Evolutionary conservation across 2,329 filamentous ascomycete species (phyloP), one percentile per base, ranked within the genome.

Genomic region (Pseudophaeomoniella oleicola): DNA sequence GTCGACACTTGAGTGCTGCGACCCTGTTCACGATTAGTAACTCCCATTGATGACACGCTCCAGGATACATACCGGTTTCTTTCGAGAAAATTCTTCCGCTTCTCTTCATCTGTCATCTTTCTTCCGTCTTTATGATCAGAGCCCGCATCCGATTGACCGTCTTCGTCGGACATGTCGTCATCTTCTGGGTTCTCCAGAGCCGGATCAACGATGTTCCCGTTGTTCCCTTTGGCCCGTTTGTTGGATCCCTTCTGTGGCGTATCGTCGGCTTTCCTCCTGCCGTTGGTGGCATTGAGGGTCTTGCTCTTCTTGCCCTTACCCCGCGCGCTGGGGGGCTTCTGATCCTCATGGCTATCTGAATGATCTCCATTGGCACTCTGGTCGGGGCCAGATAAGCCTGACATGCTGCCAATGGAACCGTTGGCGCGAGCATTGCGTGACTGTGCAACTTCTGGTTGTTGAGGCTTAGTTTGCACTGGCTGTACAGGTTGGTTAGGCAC

Each of bases 21-120:
- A 98, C 86, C 54, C 90, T 94, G 45, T 15, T 16, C 18, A 18
- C 30, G 16, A 40, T 60, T 44, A 62, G 54, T 33, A 37, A 19
- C 10, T 30, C 18, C 10, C 27, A 36, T 14, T 11, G 6, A 3
- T 17, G 5, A 34, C 5, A 19, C 34, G 30, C 12, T 31, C 6
- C 31, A 37, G 13, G 9, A 17, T 34, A 63, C 75, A 50, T 75
- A 93, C 88, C 88, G 78, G 58, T 98, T 98, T 17, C 90, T 72
- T 54, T 98, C 90, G 2, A 98, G 67, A 58, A 98, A 98, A 56
- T 96, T 98, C 64, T 92, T 94, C 30, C 90, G 74, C 67, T 98
- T 98, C 64, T 98, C 90, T 53, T 96, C 90, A 39, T 96, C 90
- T 0, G 87, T 94, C 85, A 94, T 93, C 66, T 94, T 94, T 49